Evolutionary conservation across 306 rosid genomes (phyloP), one percentile per base, ranked within the genome.

Genomic region (Trifolium fragiferum): DNA sequence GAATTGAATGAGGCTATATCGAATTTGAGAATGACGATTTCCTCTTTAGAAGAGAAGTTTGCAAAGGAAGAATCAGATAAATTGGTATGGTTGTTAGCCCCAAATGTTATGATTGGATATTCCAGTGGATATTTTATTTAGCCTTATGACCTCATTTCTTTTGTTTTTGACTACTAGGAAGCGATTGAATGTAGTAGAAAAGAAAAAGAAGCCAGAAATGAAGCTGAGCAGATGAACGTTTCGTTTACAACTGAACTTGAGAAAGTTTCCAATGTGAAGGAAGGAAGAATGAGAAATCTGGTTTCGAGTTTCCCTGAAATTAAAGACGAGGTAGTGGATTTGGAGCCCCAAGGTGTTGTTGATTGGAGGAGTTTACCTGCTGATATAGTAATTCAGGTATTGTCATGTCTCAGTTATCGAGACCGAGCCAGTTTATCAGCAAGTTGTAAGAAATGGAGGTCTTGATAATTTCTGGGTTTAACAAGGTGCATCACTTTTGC

Each of bases 381-480:
- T 89, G 99, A 95, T 68, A 92, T 98, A 63, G 96, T 90, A 57
- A 81, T 95, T 86, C 99, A 95, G 84, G 74, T 95, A 73, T 86
- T 95, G 82, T 89, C 99, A 0, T 90, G 95, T 83, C 60, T 95
- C 66, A 95, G 91, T 76, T 90, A 95, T 85, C 86, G 99, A 25
- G 99, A 92, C 82, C 82, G 99, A 74, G 96, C 99, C 43, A 95
- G 97, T 83, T 89, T 95, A 61, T 85, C 99, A 1, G 90, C 98
- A 7, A 84, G 96, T 74, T 95, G 99, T 80, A 89, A 75, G 78
- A 89, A 91, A 38, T 95, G 99, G 99, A 90, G 90, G 85, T 55
- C 85, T 90, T 83, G 97, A 95, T 69, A 81, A 66, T 59, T 95
- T 92, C 73, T 95, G 99, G 99, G 93, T 92, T 73, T 87, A 90